phyloP scores from a whole-genome alignment of 192 early-diverging fungal species.

The Piromyces sp. region DNA sequence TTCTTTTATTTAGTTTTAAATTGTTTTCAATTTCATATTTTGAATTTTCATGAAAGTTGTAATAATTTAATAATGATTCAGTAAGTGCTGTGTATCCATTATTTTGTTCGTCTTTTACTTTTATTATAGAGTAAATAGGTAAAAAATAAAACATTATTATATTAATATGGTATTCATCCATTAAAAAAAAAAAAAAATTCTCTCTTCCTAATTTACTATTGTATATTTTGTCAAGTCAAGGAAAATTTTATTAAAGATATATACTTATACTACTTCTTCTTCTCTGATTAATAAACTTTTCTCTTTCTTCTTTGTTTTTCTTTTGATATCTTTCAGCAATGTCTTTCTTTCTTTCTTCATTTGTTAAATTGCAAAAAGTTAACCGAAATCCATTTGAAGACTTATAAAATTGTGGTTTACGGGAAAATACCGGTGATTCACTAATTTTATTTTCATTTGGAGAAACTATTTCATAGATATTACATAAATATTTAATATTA shows the following conservation, averaged over 20 bases:
- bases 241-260: background rate
- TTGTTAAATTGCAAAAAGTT: background rate
- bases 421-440: background rate
- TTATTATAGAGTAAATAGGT: too few species aligned
- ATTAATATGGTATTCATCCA: too few species aligned
- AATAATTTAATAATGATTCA: background rate
- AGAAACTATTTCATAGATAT: too few species aligned
- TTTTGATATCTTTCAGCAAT: background rate
- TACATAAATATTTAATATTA: too few species aligned
- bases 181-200: too few species aligned
- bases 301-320: background rate
- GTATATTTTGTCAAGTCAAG: too few species aligned
- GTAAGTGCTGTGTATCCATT: background rate
- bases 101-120: too few species aligned
- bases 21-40: background rate
- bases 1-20: background rate
- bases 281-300: background rate
- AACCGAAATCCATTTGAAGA: background rate
- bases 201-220: too few species aligned
- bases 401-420: background rate
- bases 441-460: background rate
- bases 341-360: background rate
- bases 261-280: background rate
- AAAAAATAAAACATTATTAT: too few species aligned
- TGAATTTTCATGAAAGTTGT: background rate